A percentile compares a stretch with the other conserved stretches of the same genome.
Evolutionary conservation across 2,329 filamentous ascomycete species (phyloP).

Genomic region (Drechmeria coniospora): DNA sequence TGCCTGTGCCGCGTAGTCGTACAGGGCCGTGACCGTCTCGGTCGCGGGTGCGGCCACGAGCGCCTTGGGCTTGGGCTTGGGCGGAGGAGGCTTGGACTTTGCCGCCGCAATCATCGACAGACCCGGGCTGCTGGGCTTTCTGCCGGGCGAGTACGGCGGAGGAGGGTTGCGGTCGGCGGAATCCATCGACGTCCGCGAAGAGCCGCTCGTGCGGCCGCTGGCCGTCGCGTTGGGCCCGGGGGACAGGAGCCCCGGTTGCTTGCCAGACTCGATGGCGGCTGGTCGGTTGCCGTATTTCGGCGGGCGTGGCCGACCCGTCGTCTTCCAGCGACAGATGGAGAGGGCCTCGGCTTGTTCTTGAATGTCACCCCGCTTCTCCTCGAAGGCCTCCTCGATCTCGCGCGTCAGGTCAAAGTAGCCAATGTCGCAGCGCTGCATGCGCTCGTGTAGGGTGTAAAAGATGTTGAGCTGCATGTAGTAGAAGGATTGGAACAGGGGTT

Average conservation of each 20-base stretch:
- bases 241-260: constrained; percentile 35
- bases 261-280: constrained; percentile 30
- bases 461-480: constrained; percentile 99
- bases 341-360: constrained; percentile 74
- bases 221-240: constrained; percentile 19
- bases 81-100: constrained; percentile 56
- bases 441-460: constrained; percentile 95
- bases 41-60: constrained; percentile 48
- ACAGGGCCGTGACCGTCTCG: constrained; percentile 79
- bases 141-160: constrained; percentile 50
- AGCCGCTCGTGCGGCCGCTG: constrained; percentile 17
- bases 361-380: constrained; percentile 75
- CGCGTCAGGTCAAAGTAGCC: constrained; percentile 89
- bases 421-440: constrained; percentile 95
- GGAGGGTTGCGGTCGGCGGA: constrained; percentile 41
- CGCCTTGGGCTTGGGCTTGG: constrained; percentile 62
- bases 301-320: constrained; percentile 54
- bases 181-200: constrained; percentile 21
- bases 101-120: constrained; percentile 34
- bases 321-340: constrained; percentile 81
- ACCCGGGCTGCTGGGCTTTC: constrained; percentile 15
- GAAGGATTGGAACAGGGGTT: constrained; percentile 93
- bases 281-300: constrained; percentile 44
- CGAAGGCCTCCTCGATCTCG: constrained; percentile 83
- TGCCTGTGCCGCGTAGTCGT: constrained; percentile 91